phyloP scores from a whole-genome alignment of 768 basidiomycete species.

The Boletus reticulatus region DNA sequence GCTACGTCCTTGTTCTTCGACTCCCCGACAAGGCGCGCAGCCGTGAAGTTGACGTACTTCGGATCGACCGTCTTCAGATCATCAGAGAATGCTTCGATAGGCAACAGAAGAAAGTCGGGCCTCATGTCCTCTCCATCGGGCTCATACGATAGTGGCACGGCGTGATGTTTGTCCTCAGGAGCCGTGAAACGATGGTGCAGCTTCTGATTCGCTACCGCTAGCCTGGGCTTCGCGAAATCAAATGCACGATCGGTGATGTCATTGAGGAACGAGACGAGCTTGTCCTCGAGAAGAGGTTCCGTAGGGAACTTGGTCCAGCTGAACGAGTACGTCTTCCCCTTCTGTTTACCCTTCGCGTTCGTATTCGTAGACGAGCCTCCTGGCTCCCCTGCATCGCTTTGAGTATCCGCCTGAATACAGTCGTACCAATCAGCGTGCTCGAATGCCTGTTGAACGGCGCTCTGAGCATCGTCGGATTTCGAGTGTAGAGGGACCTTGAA shows the following conservation, averaged over 20 bases:
- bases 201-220: not conserved
- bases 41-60: not conserved
- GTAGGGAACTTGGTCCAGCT: not conserved
- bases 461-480: not conserved
- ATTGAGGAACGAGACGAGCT: conserved; percentile 3
- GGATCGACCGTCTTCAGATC: not conserved
- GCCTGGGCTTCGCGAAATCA: not conserved
- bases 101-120: conserved; percentile 15
- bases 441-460: conserved; percentile 4
- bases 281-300: conserved; percentile 1
- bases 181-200: conserved; percentile 9
- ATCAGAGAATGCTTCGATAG: conserved; percentile 5
- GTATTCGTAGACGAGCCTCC: not conserved
- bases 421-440: not conserved
- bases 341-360: not conserved
- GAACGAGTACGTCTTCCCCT: conserved; percentile 1
- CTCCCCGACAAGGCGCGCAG: conserved; percentile 5
- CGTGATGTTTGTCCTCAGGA: not conserved
- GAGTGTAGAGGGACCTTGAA: not conserved
- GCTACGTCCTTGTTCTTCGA: conserved; percentile 4
- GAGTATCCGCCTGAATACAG: not conserved
- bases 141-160: conserved; percentile 6
- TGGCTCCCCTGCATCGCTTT: not conserved
- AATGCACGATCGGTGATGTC: no score
- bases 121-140: conserved; percentile 3